These are phyloP conservation scores for Leptographium lundbergii DNA, from an alignment of 2,329 filamentous ascomycete genomes.

Conservation along the genomic window DNA sequence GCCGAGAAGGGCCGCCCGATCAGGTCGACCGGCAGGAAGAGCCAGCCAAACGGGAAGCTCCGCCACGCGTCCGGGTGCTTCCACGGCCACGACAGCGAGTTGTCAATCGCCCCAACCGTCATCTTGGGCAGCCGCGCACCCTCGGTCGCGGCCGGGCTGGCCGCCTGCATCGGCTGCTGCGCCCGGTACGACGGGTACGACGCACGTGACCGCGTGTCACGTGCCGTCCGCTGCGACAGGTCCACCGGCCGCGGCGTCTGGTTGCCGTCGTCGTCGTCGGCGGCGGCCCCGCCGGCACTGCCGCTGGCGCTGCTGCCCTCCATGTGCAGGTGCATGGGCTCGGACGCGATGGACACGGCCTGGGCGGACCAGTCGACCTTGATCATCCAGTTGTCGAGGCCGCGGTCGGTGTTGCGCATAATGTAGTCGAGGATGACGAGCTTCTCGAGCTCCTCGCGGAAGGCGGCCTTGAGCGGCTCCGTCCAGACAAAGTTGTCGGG, in stretches of 20 bases:
- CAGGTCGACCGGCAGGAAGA: conserved; percentile 90
- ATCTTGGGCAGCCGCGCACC: conserved; percentile 37
- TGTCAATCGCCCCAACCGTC: conserved; percentile 86
- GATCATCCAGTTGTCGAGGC: conserved; percentile 99
- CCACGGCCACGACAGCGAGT: conserved; percentile 97
- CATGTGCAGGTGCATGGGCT: conserved; percentile 58
- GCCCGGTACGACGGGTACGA: conserved; percentile 55
- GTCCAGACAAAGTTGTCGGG: conserved; percentile 70
- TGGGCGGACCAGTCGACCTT: conserved; percentile 80
- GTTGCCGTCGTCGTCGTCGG: conserved; percentile 24
- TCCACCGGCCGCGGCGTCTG: conserved; percentile 51
- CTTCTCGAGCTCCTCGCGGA: conserved; percentile 91
- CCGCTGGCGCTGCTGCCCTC: conserved; percentile 27
- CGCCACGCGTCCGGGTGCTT: conserved; percentile 88
- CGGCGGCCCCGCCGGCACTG: conserved; percentile 17
- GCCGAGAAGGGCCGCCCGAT: conserved; percentile 95
- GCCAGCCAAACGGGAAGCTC: conserved; percentile 95
- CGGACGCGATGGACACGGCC: conserved; percentile 73
- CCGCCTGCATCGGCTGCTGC: conserved; percentile 75
- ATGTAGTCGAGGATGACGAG: conserved; percentile 96
- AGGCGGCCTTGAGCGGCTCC: conserved; percentile 74
- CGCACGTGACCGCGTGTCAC: conserved; percentile 28
- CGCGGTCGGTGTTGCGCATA: conserved; percentile 96
- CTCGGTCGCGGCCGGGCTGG: conserved; percentile 33
- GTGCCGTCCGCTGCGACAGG: conserved; percentile 27